These are phyloP conservation scores for Leishmania major DNA, from an alignment of 208 protist genomes.

Conservation along the genomic window DNA sequence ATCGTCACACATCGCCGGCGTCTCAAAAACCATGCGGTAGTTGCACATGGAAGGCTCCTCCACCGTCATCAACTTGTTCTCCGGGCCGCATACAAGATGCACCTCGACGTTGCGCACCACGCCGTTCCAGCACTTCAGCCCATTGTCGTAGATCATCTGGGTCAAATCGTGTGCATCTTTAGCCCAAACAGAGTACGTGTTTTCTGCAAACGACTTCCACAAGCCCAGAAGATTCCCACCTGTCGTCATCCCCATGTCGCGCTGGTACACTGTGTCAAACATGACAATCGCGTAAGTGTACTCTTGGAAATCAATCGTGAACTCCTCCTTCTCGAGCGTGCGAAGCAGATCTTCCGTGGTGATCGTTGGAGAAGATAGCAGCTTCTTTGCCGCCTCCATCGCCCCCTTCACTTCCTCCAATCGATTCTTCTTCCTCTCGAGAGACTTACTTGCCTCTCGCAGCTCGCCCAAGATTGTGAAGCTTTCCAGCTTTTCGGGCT, in stretches of 20 bases:
- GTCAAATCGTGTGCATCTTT: constrained; percentile 56
- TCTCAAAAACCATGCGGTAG: constrained; percentile 82
- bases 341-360: constrained; percentile 63
- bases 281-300: constrained; percentile 66
- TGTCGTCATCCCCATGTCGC: constrained; percentile 18
- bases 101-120: constrained; percentile 47
- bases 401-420: constrained; percentile 26
- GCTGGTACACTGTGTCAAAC: constrained; percentile 56
- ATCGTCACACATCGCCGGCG: constrained; percentile 69
- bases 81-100: constrained; percentile 62
- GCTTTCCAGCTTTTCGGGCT: constrained; percentile 23
- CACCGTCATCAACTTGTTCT: constrained; percentile 52
- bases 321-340: constrained; percentile 51
- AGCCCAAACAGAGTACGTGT: constrained; percentile 70
- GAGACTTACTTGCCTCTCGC: constrained; percentile 2
- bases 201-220: constrained; percentile 69
- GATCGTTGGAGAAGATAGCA: constrained; percentile 11
- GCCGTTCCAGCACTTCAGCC: constrained; percentile 61
- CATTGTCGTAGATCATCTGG: constrained; percentile 62
- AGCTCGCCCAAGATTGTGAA: constrained; percentile 27
- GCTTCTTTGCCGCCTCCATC: constrained; percentile 24
- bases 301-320: constrained; percentile 43
- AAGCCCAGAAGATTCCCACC: constrained; percentile 38
- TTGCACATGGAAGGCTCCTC: constrained; percentile 78
- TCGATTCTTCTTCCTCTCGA: constrained; percentile 12